Percentiles rank a stretch among this genome's conserved stretches.
phyloP scores from a whole-genome alignment of 2,329 filamentous ascomycete species.

The Zalaria obscura region DNA sequence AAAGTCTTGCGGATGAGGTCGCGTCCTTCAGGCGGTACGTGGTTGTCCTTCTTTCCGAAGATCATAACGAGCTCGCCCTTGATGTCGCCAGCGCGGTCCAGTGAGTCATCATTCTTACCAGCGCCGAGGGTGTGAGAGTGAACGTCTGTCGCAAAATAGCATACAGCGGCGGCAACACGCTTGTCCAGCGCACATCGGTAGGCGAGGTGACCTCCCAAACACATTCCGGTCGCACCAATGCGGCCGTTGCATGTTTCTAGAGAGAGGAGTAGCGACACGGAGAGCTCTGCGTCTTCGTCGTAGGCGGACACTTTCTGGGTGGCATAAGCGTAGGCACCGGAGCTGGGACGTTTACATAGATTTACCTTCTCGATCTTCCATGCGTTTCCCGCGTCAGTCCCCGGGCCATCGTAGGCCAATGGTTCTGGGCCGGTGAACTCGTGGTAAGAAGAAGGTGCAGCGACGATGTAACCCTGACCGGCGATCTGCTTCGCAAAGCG shows the following conservation, averaged over 20 bases:
- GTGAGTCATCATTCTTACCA: slow-evolving; percentile 47
- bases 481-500: slow-evolving; percentile 87
- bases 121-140: slow-evolving; percentile 66
- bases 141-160: slow-evolving; percentile 89
- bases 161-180: slow-evolving; percentile 61
- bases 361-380: slow-evolving; percentile 51
- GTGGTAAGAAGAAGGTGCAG: slow-evolving; percentile 80
- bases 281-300: slow-evolving; percentile 43
- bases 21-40: slow-evolving; percentile 69
- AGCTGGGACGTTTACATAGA: too few species aligned
- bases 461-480: slow-evolving; percentile 85
- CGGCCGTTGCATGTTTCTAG: slow-evolving; percentile 51
- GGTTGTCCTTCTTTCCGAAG: slow-evolving; percentile 81
- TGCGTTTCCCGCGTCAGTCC: slow-evolving; percentile 75
- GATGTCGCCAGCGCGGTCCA: slow-evolving; percentile 50
- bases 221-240: slow-evolving; percentile 78
- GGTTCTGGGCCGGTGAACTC: slow-evolving; percentile 80
- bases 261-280: slow-evolving; percentile 24
- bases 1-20: slow-evolving; percentile 74
- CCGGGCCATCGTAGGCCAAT: slow-evolving; percentile 71
- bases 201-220: slow-evolving; percentile 79
- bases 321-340: slow-evolving; percentile 23
- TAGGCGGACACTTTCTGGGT: slow-evolving; percentile 69
- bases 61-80: slow-evolving; percentile 76
- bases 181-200: slow-evolving; percentile 60